Evolutionary conservation across 179 eudicot species (phyloP).

Genomic region (Spergularia azorica): DNA sequence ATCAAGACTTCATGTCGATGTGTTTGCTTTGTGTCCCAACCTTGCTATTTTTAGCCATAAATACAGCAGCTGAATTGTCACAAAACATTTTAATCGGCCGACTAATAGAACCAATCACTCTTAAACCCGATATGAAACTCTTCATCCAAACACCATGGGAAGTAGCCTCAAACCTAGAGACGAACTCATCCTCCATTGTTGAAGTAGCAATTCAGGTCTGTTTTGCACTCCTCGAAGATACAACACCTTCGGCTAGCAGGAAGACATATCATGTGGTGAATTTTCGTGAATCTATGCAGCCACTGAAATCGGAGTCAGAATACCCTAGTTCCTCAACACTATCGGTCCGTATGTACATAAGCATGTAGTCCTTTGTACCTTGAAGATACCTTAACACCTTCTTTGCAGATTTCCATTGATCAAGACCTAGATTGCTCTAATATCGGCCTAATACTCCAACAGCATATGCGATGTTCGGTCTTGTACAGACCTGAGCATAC

Average conservation of each 20-base stretch:
- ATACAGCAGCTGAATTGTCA: too few relatives aligned
- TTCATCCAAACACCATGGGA: too few relatives aligned
- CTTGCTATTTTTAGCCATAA: too few relatives aligned
- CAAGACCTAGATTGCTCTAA: background rate
- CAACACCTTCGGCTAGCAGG: background rate
- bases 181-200: background rate
- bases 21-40: too few relatives aligned
- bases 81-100: too few relatives aligned
- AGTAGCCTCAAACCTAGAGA: too few relatives aligned
- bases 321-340: background rate
- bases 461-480: too few relatives aligned
- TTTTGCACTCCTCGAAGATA: too few relatives aligned
- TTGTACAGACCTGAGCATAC: background rate
- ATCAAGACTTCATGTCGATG: too few relatives aligned
- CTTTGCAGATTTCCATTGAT: conserved; percentile 6
- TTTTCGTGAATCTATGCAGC: conserved; percentile 2
- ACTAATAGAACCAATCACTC: too few relatives aligned
- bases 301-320: background rate
- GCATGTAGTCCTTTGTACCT: background rate
- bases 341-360: background rate
- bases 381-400: background rate
- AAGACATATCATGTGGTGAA: background rate
- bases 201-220: background rate
- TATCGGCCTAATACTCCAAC: background rate
- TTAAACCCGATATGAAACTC: too few relatives aligned